phyloP scores from a whole-genome alignment of 1,139 yeast genomes.

The Yarrowia galli region DNA sequence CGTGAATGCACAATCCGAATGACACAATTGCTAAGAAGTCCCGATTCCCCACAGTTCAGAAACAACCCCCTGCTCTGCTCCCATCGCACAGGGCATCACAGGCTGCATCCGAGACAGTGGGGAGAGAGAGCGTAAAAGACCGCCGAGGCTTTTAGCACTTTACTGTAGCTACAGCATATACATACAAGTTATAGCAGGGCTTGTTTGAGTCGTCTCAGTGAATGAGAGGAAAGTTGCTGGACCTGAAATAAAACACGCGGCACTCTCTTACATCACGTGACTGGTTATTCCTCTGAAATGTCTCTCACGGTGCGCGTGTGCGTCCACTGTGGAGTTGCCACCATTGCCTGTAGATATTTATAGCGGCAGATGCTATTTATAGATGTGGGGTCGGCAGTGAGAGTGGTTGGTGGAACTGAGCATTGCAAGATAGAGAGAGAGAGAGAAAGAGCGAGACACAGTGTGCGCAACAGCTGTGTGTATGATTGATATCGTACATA shows the following conservation, averaged over 20 bases:
- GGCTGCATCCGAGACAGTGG: constrained; percentile 32
- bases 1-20: too few relatives aligned
- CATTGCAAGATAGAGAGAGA: too few relatives aligned
- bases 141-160: constrained; percentile 13
- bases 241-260: too few relatives aligned
- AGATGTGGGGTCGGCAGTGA: constrained; percentile 16
- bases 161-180: too few relatives aligned
- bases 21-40: too few relatives aligned
- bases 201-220: too few relatives aligned
- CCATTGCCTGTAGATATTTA: constrained; percentile 9
- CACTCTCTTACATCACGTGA: neutral
- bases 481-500: too few relatives aligned
- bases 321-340: neutral
- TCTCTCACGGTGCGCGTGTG: neutral
- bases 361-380: constrained; percentile 11
- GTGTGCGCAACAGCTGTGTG: too few relatives aligned
- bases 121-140: neutral
- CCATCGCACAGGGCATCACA: constrained; percentile 12
- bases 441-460: too few relatives aligned
- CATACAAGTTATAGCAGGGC: too few relatives aligned
- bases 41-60: neutral
- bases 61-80: neutral
- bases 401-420: neutral
- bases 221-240: too few relatives aligned
- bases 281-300: neutral